These are phyloP conservation scores for Leishmania major DNA, from an alignment of 208 protist genomes.

Conservation along the genomic window DNA sequence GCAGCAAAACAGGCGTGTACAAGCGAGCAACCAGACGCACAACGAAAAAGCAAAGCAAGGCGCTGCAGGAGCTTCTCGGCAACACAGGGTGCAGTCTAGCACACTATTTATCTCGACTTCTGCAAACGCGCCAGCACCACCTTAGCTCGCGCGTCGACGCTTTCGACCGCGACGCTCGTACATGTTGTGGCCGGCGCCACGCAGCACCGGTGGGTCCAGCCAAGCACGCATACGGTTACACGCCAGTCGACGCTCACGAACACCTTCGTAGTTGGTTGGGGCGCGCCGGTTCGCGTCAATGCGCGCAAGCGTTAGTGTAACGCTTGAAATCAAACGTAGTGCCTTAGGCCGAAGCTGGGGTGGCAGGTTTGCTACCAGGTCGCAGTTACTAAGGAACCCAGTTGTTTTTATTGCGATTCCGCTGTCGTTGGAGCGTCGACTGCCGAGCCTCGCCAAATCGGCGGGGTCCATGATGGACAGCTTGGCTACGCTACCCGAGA, in stretches of 20 bases:
- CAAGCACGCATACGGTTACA: constrained; percentile 74
- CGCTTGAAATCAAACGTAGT: constrained; percentile 69
- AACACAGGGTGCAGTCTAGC: not conserved
- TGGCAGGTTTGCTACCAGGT: constrained; percentile 79
- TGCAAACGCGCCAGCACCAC: not conserved
- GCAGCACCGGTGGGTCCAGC: constrained; percentile 82
- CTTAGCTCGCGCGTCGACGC: constrained; percentile 35
- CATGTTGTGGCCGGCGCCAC: constrained; percentile 85
- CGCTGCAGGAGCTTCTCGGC: not conserved
- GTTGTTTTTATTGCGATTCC: constrained; percentile 81
- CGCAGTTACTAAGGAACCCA: constrained; percentile 87
- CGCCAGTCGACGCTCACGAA: constrained; percentile 60
- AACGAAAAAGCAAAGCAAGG: not conserved
- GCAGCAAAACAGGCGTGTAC: not conserved
- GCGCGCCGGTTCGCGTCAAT: constrained; percentile 85
- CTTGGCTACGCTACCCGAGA: constrained; percentile 73
- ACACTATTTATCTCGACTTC: not conserved
- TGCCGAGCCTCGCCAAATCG: constrained; percentile 76
- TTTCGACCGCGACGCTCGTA: constrained; percentile 84
- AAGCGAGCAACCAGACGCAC: not conserved
- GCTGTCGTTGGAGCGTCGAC: constrained; percentile 55
- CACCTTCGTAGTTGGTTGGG: constrained; percentile 65
- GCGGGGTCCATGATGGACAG: constrained; percentile 74
- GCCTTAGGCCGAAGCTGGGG: constrained; percentile 87
- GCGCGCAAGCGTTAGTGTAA: constrained; percentile 66